A percentile compares a stretch with the other conserved stretches of the same genome.
These are phyloP conservation scores for Scytalidium sp. DNA, from an alignment of 2,329 filamentous ascomycete genomes.

Conservation along the genomic window DNA sequence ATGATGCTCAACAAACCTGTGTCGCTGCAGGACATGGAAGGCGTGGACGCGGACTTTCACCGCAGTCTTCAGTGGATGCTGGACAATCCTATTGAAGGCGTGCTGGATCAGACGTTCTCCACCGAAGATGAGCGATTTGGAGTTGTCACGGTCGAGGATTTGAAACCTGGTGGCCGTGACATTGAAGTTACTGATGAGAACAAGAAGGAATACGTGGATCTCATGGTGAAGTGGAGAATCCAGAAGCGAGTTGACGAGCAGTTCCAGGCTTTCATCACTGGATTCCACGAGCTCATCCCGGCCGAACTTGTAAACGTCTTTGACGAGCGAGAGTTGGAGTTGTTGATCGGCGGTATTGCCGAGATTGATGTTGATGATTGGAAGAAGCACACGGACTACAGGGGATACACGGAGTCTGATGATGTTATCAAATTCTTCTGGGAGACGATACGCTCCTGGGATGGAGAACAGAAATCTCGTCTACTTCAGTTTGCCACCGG, in stretches of 20 bases:
- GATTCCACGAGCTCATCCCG: constrained; percentile 96
- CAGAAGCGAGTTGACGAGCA: constrained; percentile 98
- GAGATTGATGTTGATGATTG: constrained; percentile 99
- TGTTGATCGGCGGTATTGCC: constrained; percentile 98
- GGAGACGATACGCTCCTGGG: constrained; percentile 96
- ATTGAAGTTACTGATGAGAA: constrained; percentile 98
- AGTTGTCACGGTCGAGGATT: constrained; percentile 87
- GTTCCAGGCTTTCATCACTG: constrained; percentile 95
- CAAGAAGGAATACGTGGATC: constrained; percentile 97
- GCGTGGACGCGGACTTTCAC: constrained; percentile 97
- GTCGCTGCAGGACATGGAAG: constrained; percentile 92
- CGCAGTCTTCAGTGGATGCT: constrained; percentile 95
- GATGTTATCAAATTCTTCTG: constrained; percentile 99
- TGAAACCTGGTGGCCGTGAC: constrained; percentile 84
- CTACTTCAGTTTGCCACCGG: constrained; percentile 96
- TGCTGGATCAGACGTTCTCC: constrained; percentile 92
- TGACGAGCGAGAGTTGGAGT: constrained; percentile 93
- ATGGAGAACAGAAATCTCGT: constrained; percentile 96
- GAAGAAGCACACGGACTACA: constrained; percentile 99
- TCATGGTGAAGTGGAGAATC: constrained; percentile 99
- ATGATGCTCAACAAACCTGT: constrained; percentile 97
- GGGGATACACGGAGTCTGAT: constrained; percentile 95
- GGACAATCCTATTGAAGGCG: constrained; percentile 95
- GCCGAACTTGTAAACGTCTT: constrained; percentile 97
- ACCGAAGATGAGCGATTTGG: constrained; percentile 98